Conservation (phyloP, 1,284 basidiomycete genomes). For the Tilletia setariae region DNA sequence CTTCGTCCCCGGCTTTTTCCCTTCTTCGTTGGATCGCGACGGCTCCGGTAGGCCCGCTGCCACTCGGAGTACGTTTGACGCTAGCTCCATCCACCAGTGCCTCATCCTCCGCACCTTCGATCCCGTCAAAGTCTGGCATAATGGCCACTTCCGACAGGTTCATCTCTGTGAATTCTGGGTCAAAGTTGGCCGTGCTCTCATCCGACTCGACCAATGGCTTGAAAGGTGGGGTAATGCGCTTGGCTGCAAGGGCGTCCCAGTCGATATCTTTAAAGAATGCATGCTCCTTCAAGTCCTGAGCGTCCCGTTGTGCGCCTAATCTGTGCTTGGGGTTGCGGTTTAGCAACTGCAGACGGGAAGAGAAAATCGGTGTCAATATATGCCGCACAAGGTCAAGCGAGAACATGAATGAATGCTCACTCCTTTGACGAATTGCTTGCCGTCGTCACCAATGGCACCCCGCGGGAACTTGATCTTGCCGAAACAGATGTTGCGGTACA, state of each 20-base stretch:
- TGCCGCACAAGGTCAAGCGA: constrained; percentile 19
- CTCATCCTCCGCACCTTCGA: constrained; percentile 23
- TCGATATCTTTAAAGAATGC: constrained; percentile 83
- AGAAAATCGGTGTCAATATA: constrained; percentile 22
- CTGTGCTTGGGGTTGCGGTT: constrained; percentile 97
- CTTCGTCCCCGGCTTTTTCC: constrained; percentile 23
- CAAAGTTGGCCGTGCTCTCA: constrained; percentile 95
- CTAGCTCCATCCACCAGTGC: constrained; percentile 16
- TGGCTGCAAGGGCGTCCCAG: constrained; percentile 64
- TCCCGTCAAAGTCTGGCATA: constrained; percentile 44
- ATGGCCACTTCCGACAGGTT: constrained; percentile 61
- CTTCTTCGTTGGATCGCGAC: constrained; percentile 9
- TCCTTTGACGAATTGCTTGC: constrained; percentile 98
- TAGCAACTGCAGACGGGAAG: constrained; percentile 63
- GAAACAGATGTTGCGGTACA: constrained; percentile 97
- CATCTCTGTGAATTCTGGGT: constrained; percentile 91
- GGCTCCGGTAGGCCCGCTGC: constrained; percentile 1
- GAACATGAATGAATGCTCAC: constrained; percentile 61
- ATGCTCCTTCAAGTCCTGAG: constrained; percentile 92
- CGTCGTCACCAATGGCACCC: constrained; percentile 93
- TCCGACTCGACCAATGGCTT: constrained; percentile 97
- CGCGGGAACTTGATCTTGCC: constrained; percentile 99
- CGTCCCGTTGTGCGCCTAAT: constrained; percentile 82
- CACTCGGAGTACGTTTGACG: neutral
- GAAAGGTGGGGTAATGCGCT: constrained; percentile 94